Evolutionary conservation across 1,284 basidiomycete genomes (phyloP).

Genomic region (Mycena citricolor): DNA sequence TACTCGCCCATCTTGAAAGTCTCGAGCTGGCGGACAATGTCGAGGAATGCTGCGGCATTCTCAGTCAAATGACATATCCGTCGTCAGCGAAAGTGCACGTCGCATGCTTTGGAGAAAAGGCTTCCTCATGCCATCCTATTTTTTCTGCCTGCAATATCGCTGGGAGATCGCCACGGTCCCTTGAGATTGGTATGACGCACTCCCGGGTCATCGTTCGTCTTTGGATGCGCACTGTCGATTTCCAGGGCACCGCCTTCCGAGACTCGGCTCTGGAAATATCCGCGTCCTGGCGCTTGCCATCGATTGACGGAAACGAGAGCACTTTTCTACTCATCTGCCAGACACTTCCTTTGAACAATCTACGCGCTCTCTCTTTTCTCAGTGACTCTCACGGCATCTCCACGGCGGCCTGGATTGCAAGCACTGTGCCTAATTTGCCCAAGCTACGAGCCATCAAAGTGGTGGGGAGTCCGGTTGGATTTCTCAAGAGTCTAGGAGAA

Average conservation of each 20-base stretch:
- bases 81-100: conserved; percentile 14
- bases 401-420: conserved; percentile 17
- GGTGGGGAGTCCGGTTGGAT: conserved; percentile 2
- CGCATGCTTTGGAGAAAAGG: conserved; percentile 1
- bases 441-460: conserved; percentile 9
- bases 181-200: too few relatives aligned
- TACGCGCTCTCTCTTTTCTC: conserved; percentile 5
- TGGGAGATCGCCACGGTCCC: too few relatives aligned
- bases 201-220: too few relatives aligned
- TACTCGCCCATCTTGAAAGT: conserved; percentile 5
- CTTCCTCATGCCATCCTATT: not conserved
- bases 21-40: conserved; percentile 6
- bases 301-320: too few relatives aligned
- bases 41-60: conserved; percentile 12
- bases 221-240: too few relatives aligned
- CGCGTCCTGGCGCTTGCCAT: too few relatives aligned
- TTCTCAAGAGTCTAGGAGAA: conserved; percentile 15
- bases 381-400: conserved; percentile 7
- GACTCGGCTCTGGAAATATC: too few relatives aligned
- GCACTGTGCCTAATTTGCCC: conserved; percentile 17
- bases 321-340: conserved; percentile 6
- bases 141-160: conserved; percentile 8
- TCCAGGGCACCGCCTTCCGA: too few relatives aligned
- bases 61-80: conserved; percentile 19
- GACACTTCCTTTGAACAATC: conserved; percentile 7